These are phyloP conservation scores for Rhynchosporium graminicola DNA, from an alignment of 2,329 filamentous ascomycete genomes.

Conservation along the genomic window DNA sequence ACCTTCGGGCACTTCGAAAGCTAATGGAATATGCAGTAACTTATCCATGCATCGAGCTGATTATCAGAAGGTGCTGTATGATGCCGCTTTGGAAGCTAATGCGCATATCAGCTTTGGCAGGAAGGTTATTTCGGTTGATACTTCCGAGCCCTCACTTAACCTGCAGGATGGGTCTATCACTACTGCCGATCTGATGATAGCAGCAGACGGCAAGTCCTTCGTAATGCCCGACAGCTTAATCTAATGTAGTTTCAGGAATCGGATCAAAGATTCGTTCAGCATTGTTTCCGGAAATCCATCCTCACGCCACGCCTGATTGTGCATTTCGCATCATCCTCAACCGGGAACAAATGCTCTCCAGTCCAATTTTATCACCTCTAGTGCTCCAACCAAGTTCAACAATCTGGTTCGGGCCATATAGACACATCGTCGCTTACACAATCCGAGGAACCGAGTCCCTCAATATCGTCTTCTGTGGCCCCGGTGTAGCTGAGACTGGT, in stretches of 20 bases:
- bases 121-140: slow-evolving; percentile 35
- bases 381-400: slow-evolving; percentile 3
- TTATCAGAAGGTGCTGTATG: slow-evolving; percentile 20
- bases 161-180: slow-evolving; percentile 48
- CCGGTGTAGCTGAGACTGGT: neutral
- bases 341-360: neutral
- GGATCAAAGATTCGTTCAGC: slow-evolving; percentile 10
- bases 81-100: slow-evolving; percentile 15
- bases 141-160: slow-evolving; percentile 44
- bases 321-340: slow-evolving; percentile 13
- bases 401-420: slow-evolving; percentile 13
- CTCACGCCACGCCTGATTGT: slow-evolving; percentile 6
- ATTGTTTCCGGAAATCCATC: slow-evolving; percentile 13
- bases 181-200: slow-evolving; percentile 52
- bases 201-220: slow-evolving; percentile 49
- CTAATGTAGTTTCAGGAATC: slow-evolving; percentile 11
- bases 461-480: slow-evolving; percentile 8
- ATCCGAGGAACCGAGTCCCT: slow-evolving; percentile 7
- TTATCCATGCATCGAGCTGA: slow-evolving; percentile 19
- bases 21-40: slow-evolving; percentile 4
- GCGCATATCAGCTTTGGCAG: slow-evolving; percentile 1
- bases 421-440: slow-evolving; percentile 19
- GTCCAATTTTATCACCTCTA: neutral
- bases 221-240: neutral
- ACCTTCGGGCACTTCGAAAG: neutral